phyloP scores from a whole-genome alignment of 331 rosid genomes.

The Spiraea crenata region DNA sequence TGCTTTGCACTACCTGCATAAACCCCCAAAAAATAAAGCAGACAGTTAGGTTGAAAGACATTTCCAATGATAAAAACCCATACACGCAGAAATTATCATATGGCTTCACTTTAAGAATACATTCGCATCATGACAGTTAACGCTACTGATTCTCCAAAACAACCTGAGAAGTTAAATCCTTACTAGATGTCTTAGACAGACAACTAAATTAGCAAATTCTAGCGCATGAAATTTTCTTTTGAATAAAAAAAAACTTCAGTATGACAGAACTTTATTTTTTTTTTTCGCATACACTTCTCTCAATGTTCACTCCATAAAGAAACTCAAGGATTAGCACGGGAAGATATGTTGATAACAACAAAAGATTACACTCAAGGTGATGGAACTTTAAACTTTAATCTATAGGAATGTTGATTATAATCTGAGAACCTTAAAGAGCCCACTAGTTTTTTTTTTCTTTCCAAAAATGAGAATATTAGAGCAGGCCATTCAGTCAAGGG shows the following conservation, averaged over 20 bases:
- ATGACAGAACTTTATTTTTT: not conserved
- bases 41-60: not conserved
- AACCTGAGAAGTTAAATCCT: constrained; percentile 4
- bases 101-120: not conserved
- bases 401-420: not conserved
- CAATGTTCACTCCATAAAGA: not conserved
- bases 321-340: not conserved
- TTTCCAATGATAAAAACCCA: not conserved
- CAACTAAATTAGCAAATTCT: not conserved
- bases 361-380: not conserved
- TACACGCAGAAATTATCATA: not conserved
- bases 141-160: not conserved
- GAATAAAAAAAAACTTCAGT: not conserved
- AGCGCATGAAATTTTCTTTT: not conserved
- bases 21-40: constrained; percentile 8
- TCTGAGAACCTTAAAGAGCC: constrained; percentile 1
- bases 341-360: not conserved
- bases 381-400: not conserved
- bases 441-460: not conserved
- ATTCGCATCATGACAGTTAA: not conserved
- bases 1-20: constrained; percentile 33
- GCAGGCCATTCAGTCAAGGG: constrained; percentile 7
- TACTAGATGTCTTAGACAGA: not conserved
- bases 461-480: not conserved
- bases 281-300: not conserved